phyloP scores from a whole-genome alignment of 768 basidiomycete species.

The Gelatoporia subvermispora region DNA sequence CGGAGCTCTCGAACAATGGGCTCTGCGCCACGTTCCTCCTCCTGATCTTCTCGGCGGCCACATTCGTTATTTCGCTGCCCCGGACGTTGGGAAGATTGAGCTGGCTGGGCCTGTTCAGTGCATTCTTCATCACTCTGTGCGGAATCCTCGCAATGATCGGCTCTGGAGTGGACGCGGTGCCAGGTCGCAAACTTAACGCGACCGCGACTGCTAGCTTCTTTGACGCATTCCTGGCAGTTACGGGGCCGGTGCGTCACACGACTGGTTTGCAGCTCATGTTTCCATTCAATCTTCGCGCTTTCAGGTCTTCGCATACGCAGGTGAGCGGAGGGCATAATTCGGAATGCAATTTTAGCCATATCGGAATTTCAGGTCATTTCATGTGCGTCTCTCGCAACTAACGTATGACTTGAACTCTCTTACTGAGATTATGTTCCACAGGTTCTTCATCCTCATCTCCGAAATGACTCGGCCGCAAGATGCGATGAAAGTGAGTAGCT shows the following conservation, averaged over 20 bases:
- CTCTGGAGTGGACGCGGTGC: constrained; percentile 41
- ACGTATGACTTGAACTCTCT: constrained; percentile 2
- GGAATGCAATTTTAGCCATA: background rate
- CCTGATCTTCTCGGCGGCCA: constrained; percentile 41
- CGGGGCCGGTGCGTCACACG: constrained; percentile 39
- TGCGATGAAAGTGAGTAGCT: constrained; percentile 45
- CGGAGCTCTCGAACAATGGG: constrained; percentile 42
- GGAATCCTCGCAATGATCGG: constrained; percentile 49
- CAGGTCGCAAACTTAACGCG: constrained; percentile 33
- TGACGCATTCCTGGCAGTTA: constrained; percentile 47
- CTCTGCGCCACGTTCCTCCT: constrained; percentile 42
- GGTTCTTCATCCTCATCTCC: constrained; percentile 56
- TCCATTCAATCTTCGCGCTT: background rate
- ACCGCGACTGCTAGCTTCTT: constrained; percentile 38
- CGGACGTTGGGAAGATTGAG: constrained; percentile 42
- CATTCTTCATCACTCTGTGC: constrained; percentile 36
- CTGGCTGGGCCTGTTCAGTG: constrained; percentile 44
- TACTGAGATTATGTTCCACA: constrained; percentile 8
- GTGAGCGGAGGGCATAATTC: constrained; percentile 21
- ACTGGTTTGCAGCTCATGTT: background rate
- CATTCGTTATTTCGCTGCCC: constrained; percentile 39
- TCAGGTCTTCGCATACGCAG: constrained; percentile 49
- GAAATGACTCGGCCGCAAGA: constrained; percentile 49
- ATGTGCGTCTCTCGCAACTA: constrained; percentile 32
- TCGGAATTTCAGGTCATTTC: constrained; percentile 46